These are phyloP conservation scores for Logfia minima DNA, from an alignment of 129 eudicot species.

Conservation along the genomic window DNA sequence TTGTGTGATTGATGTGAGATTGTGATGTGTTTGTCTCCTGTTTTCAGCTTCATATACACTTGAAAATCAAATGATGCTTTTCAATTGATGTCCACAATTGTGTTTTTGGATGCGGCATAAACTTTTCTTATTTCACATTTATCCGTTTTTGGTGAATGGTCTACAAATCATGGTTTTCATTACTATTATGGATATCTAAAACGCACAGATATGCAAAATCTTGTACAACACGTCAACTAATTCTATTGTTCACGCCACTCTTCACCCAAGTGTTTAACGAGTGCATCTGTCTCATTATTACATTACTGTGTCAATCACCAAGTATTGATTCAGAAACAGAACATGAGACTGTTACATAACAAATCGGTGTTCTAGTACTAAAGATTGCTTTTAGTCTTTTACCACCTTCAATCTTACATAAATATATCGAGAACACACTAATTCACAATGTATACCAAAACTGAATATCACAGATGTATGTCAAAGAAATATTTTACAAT, in stretches of 20 bases:
- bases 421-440: too few relatives aligned
- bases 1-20: conserved; percentile 2
- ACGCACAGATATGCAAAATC: background rate
- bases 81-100: background rate
- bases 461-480: too few relatives aligned
- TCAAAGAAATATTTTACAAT: too few relatives aligned
- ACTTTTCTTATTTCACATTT: conserved; percentile 1
- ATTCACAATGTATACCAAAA: too few relatives aligned
- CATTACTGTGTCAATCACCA: background rate
- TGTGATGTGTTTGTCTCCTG: background rate
- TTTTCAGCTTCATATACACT: conserved; percentile 10
- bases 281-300: background rate
- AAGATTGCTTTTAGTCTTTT: too few relatives aligned
- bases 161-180: background rate
- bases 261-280: background rate
- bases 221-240: background rate
- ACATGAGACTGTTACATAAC: background rate
- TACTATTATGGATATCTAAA: conserved; percentile 2
- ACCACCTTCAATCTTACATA: too few relatives aligned
- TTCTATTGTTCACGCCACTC: background rate
- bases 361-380: background rate
- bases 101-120: background rate
- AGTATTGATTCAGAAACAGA: background rate
- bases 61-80: conserved; percentile 1
- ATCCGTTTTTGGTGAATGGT: background rate